These are phyloP conservation scores for Sanghuangporus baumii DNA, from an alignment of 1,284 basidiomycete genomes.

Conservation along the genomic window DNA sequence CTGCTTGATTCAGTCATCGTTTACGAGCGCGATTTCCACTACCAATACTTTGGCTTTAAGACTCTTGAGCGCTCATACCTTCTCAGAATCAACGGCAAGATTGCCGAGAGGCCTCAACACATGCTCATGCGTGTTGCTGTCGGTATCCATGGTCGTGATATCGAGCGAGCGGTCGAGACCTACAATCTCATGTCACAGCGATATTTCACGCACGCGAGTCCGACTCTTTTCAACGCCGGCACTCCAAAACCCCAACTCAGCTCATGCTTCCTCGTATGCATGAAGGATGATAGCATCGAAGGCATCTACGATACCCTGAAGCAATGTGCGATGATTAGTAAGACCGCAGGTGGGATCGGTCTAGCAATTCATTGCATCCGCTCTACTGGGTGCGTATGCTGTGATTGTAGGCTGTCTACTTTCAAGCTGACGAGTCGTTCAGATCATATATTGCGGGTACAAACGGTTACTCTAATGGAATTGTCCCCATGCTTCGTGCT, in stretches of 20 bases:
- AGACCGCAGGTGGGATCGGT: conserved; percentile 98
- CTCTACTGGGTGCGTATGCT: conserved; percentile 72
- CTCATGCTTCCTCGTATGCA: conserved; percentile 96
- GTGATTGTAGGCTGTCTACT: conserved; percentile 25
- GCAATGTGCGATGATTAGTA: conserved; percentile 98
- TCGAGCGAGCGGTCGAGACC: conserved; percentile 89
- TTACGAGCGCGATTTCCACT: conserved; percentile 97
- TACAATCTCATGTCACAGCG: conserved; percentile 95
- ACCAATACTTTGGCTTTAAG: conserved; percentile 99
- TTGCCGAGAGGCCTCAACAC: conserved; percentile 97
- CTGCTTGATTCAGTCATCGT: conserved; percentile 92
- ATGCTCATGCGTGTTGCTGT: conserved; percentile 99
- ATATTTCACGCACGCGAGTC: conserved; percentile 97
- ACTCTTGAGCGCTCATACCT: conserved; percentile 98
- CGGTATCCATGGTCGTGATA: conserved; percentile 90
- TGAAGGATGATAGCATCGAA: conserved; percentile 99
- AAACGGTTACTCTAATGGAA: conserved; percentile 98
- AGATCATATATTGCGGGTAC: conserved; percentile 91
- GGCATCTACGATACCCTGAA: conserved; percentile 99
- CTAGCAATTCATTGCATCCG: conserved; percentile 96
- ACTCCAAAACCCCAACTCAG: conserved; percentile 94
- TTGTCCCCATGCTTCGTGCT: conserved; percentile 98
- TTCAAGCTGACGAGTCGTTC: conserved; percentile 13
- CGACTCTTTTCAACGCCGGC: conserved; percentile 98
- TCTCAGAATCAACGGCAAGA: conserved; percentile 89